phyloP scores from a whole-genome alignment of 2,329 filamentous ascomycete genomes.

The Elsinoe necatrix region DNA sequence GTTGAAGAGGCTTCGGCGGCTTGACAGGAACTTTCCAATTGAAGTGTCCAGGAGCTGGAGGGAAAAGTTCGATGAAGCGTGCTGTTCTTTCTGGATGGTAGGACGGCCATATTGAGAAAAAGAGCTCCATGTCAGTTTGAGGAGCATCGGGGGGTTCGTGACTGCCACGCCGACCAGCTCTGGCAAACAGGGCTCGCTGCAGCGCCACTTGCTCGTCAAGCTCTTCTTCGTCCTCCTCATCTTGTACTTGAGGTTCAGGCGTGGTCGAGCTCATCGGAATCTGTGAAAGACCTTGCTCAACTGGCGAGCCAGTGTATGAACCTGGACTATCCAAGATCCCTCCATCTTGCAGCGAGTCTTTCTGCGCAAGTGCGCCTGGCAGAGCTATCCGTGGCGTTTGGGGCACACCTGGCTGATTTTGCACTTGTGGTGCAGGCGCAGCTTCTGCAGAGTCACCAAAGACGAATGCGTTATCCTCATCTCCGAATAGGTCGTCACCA shows the following conservation, averaged over 20 bases:
- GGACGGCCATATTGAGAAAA: constrained; percentile 71
- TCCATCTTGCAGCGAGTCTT: not conserved
- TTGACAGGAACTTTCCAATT: constrained; percentile 70
- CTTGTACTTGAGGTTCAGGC: constrained; percentile 18
- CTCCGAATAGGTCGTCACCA: constrained; percentile 59
- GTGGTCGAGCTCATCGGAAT: constrained; percentile 7
- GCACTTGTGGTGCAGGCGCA: not conserved
- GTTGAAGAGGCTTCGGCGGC: constrained; percentile 70
- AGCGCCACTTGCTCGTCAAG: constrained; percentile 24
- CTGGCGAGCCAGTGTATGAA: constrained; percentile 7
- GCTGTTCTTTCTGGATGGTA: constrained; percentile 69
- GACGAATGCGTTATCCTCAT: constrained; percentile 35
- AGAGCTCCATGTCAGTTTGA: constrained; percentile 64
- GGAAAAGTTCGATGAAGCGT: constrained; percentile 74
- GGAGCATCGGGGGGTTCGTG: constrained; percentile 57
- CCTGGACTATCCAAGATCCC: constrained; percentile 9
- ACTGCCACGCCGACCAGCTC: constrained; percentile 35
- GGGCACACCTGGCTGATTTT: not conserved
- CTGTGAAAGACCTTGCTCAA: constrained; percentile 3
- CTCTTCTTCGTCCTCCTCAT: constrained; percentile 24
- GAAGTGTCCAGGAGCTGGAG: constrained; percentile 69
- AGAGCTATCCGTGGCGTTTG: constrained; percentile 16
- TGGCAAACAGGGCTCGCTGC: constrained; percentile 28
- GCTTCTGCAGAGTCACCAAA: constrained; percentile 18
- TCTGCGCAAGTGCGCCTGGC: constrained; percentile 16